Percentiles rank a stretch among this genome's conserved stretches.
phyloP scores from a whole-genome alignment of 2,329 filamentous ascomycete genomes.

The Sporothrix mexicana region DNA sequence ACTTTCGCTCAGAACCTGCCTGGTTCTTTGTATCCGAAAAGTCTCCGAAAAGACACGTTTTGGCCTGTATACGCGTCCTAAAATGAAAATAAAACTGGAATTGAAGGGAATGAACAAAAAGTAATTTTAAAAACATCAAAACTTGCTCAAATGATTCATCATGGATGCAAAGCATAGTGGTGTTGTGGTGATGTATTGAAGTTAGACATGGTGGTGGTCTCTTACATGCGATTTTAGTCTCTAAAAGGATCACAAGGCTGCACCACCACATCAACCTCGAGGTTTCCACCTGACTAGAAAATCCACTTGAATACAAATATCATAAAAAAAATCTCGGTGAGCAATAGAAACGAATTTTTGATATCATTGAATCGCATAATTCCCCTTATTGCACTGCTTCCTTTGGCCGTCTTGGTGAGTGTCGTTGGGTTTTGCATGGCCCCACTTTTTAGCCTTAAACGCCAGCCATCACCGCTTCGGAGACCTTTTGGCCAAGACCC shows the following conservation, averaged over 20 bases:
- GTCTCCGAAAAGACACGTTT: constrained; percentile 22
- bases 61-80: constrained; percentile 1
- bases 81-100: not conserved
- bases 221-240: not conserved
- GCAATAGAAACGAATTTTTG: too few species aligned
- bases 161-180: not conserved
- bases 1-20: constrained; percentile 6
- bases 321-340: too few species aligned
- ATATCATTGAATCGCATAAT: too few species aligned
- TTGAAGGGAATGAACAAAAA: not conserved
- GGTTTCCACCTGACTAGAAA: not conserved
- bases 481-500: not conserved
- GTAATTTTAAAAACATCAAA: not conserved
- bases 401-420: too few species aligned
- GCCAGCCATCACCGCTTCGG: not conserved
- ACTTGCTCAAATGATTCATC: not conserved
- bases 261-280: not conserved
- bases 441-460: constrained; percentile 24
- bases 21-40: constrained; percentile 29
- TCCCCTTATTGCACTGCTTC: too few species aligned
- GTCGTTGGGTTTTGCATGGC: too few species aligned
- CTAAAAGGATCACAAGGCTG: not conserved
- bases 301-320: too few species aligned
- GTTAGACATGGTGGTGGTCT: not conserved
- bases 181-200: not conserved